Evolutionary conservation across 768 basidiomycete genomes (phyloP).

Genomic region (Rubroboletus satanas): DNA sequence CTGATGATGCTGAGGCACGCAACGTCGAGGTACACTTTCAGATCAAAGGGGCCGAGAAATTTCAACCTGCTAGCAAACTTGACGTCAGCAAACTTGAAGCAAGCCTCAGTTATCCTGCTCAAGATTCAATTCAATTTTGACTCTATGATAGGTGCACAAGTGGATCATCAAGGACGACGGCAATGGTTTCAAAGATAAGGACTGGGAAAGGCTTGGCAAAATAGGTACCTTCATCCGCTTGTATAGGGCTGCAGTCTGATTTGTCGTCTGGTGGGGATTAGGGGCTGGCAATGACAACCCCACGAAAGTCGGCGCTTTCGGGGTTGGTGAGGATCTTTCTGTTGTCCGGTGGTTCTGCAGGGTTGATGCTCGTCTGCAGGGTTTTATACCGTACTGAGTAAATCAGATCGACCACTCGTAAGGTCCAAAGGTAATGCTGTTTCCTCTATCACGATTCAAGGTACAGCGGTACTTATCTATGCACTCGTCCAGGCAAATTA

Average conservation of each 20-base stretch:
- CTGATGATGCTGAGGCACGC: constrained; percentile 42
- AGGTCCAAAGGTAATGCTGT: constrained; percentile 1
- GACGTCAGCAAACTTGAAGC: background rate
- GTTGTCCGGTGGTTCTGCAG: background rate
- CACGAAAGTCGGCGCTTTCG: too few species aligned
- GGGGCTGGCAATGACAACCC: too few species aligned
- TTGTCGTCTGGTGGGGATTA: background rate
- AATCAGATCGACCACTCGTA: constrained; percentile 9
- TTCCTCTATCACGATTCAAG: background rate
- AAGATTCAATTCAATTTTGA: background rate
- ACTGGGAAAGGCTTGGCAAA: constrained; percentile 7
- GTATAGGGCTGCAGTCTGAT: background rate
- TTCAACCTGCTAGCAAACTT: background rate
- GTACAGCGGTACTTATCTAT: background rate
- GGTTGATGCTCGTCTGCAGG: background rate
- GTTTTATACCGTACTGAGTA: constrained; percentile 16
- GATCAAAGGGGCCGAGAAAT: constrained; percentile 9
- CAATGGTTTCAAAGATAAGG: background rate
- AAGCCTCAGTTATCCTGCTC: background rate
- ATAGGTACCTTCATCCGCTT: background rate
- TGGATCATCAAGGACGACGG: too few species aligned
- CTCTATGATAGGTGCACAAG: too few species aligned
- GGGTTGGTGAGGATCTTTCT: background rate
- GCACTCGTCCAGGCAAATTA: background rate
- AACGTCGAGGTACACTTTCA: constrained; percentile 36